Evolutionary conservation across 495 filamentous ascomycete genomes (phyloP), one percentile per base, ranked within the genome.

Genomic region (Pseudomonodictys pantanalensis): DNA sequence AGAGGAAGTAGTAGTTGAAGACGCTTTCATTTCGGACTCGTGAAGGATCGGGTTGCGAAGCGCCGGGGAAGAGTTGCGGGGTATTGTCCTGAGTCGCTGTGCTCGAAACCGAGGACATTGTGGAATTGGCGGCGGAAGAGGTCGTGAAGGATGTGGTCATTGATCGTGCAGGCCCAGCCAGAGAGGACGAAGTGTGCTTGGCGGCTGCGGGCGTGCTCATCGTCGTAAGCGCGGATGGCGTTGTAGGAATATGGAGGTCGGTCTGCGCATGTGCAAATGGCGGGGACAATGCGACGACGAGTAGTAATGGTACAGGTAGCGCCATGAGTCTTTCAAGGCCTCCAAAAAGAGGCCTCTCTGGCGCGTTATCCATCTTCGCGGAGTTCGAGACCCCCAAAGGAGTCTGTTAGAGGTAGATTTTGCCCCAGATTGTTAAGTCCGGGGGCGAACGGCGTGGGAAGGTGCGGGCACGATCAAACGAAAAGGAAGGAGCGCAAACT

Each of bases 1-100:
- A 72, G 50, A 73, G 53, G 69, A 77, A 76, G 58, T 75, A 76
- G 57, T 72, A 74, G 61, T 74, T 73, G 47, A 73, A 62, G 0
- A 71, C 48, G 44, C 47, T 26, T 29, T 61, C 54, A 5, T 52
- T 57, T 11, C 56, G 53, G 3, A 44, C 24, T 30, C 18, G 23
- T 6, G 10, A 18, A 11, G 33, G 29, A 22, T 39, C 35, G 28
- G 33, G 18, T 15, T 26, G 8, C 18, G 48, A 32, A 20, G 52
- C 20, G 8, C 24, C 45, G 32, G 60, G 44, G 49, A 48, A 51
- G 32, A 56, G 42, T 39, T 8, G 30, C 30, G 54, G 54, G 20
- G 50, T 28, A 8, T 25, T 44, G 38, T 55, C 29, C 33, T 20
- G 22, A 26, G 52, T 39, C 1, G 32, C 48, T 3, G 17, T 12